Evolutionary conservation across 129 eudicot species (phyloP), one percentile per base, ranked within the genome.

Genomic region (Daucus carota): DNA sequence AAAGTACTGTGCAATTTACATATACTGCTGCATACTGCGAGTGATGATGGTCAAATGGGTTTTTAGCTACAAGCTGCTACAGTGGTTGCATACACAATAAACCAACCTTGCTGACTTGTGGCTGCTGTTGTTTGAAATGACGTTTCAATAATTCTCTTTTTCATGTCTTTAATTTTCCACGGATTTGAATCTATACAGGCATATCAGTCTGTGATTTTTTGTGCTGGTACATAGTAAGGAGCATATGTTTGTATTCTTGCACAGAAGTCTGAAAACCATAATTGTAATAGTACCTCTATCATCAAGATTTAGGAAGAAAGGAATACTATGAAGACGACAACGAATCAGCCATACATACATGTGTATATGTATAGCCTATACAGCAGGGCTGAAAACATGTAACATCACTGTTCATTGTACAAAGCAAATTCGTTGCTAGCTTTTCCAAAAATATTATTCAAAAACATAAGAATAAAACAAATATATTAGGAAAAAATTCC

Each of bases 81-180:
- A 67, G 72, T 34, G 34, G 11, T 15, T 32, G 1, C 45, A 67
- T 67, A 17, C 42, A 67, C 13, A 31, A 67, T 2, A 18, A 17
- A 67, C 72, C 72, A 67, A 67, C 45, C 36, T 67, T 32, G 38
- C 44, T 67, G 72, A 67, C 43, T 63, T 26, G 65, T 57, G 13
- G 20, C 42, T 66, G 12, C 72, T 66, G 72, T 33, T 67, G 72
- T 32, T 67, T 67, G 72, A 67, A 67, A 67, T 32, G 72, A 67
- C 72, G 22, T 34, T 18, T 67, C 72, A 67, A 67, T 67, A 34
- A 67, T 67, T 67, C 72, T 67, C 45, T 67, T 8, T 32, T 34
- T 33, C 41, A 6, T 66, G 41, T 33, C 41, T 66, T 33, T 67
- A 32, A 16, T 34, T 67, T 34, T 34, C 45, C 72, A 67, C 42